Base-by-base conservation (phyloP, 202 grass and related monocot species). In the Setaria italica region DNA sequence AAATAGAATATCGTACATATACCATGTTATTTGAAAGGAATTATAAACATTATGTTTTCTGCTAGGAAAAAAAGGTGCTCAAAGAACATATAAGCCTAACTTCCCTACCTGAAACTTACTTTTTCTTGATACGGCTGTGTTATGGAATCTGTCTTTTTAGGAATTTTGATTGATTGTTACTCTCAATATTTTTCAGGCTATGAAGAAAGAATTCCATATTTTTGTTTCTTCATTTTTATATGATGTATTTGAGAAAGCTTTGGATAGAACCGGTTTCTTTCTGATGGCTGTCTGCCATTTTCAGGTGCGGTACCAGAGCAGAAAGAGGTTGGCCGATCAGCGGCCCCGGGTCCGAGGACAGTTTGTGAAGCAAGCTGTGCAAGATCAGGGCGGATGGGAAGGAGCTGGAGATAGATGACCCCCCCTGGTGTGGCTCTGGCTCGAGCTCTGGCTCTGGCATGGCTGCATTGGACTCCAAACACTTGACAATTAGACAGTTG, bases 281-380 rank as follows among this genome's bases (percentile, higher is more conserved):
- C 78, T 87, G 70, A 87, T 82, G 70, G 71, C 62, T 76, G 70
- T 76, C 85, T 76, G 85, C 78, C 71, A 82, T 82, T 82, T 82
- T 69, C 78, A 87, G 87, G 95, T 94, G 71, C 82, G 95, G 30
- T 97, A 97, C 76, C 92, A 92, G 47, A 97, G 85, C 85, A 86
- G 95, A 71, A 91, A 97, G 88, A 79, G 47, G 34, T 82, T 92
- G 29, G 95, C 95, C 5, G 90, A 97, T 53, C 88, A 94, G 87
- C 88, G 95, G 34, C 94, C 94, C 3, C 77, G 94, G n/a, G 74
- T 97, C 11, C 85, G 88, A 32, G 92, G 94, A 4, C 90, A 97
- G 70, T 97, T 97, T 21, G 92, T 94, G 55, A 82, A 87, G 33
- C 94, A 97, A 50, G 17, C 76, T 46, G 45, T 50, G 46, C 83